Percentiles rank a stretch among this genome's conserved stretches.
Conservation (phyloP, 2,329 filamentous ascomycete species). For the Penicillium decumbens region DNA sequence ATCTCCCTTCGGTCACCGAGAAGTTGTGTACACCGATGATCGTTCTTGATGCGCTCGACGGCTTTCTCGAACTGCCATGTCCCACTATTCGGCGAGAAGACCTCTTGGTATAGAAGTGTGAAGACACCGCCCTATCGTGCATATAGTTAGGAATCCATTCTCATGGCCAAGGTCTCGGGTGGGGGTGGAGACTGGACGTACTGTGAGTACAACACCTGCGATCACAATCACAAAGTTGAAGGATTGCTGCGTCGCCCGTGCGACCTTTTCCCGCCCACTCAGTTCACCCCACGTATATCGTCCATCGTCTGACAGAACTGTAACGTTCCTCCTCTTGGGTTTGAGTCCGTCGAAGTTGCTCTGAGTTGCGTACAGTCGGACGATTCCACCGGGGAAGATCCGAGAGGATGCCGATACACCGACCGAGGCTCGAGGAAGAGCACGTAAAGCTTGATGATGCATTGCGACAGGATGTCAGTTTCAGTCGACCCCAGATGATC, state of each 20-base stretch:
- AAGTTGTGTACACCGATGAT: slow-evolving; percentile 65
- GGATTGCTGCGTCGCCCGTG: slow-evolving; percentile 80
- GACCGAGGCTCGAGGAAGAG: slow-evolving; percentile 14
- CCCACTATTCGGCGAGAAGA: slow-evolving; percentile 80
- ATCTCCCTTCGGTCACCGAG: slow-evolving; percentile 74
- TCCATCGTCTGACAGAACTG: slow-evolving; percentile 81
- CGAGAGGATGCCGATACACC: slow-evolving; percentile 23
- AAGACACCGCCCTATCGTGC: slow-evolving; percentile 62
- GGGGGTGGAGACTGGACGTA: slow-evolving; percentile 38
- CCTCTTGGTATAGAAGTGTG: slow-evolving; percentile 74
- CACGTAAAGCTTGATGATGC: slow-evolving; percentile 18
- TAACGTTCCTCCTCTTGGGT: slow-evolving; percentile 62
- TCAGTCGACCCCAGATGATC: neutral
- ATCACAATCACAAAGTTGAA: slow-evolving; percentile 80
- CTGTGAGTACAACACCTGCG: slow-evolving; percentile 70
- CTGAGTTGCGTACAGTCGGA: slow-evolving; percentile 58
- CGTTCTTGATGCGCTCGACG: slow-evolving; percentile 70
- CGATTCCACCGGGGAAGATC: slow-evolving; percentile 33
- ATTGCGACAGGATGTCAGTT: slow-evolving; percentile 8
- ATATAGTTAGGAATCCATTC: neutral
- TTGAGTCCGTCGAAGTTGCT: slow-evolving; percentile 43
- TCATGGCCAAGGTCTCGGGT: neutral
- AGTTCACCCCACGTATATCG: slow-evolving; percentile 75
- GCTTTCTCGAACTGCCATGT: slow-evolving; percentile 84
- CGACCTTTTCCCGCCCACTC: slow-evolving; percentile 70